Conservation (phyloP, 371 early-diverging fungal genomes). For the Mucor ambiguus region DNA sequence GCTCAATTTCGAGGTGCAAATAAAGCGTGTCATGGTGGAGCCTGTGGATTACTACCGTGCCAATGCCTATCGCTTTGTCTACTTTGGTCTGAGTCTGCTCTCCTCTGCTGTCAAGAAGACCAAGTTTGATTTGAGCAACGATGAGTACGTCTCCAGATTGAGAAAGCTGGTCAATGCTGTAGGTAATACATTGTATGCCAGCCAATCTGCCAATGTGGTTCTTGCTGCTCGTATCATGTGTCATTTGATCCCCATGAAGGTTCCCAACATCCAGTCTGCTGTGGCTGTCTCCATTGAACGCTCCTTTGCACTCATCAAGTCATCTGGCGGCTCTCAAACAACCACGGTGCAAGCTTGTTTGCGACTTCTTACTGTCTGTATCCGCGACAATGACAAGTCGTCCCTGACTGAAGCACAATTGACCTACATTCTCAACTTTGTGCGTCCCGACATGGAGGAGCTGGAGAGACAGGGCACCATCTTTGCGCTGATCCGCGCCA, state of each 20-base stretch:
- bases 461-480: constrained; percentile 83
- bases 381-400: constrained; percentile 67
- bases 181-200: constrained; percentile 83
- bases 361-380: constrained; percentile 76
- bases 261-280: constrained; percentile 67
- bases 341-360: constrained; percentile 81
- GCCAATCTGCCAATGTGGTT: constrained; percentile 69
- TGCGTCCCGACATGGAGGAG: constrained; percentile 89
- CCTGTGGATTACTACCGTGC: constrained; percentile 66
- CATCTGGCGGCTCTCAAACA: constrained; percentile 65
- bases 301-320: constrained; percentile 71
- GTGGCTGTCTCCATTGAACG: constrained; percentile 79
- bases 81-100: constrained; percentile 86
- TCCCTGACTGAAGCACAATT: constrained; percentile 77
- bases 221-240: constrained; percentile 74
- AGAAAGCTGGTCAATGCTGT: constrained; percentile 82
- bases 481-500: constrained; percentile 84
- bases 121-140: constrained; percentile 59
- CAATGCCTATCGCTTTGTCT: constrained; percentile 89
- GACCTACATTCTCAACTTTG: constrained; percentile 73
- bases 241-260: constrained; percentile 64
- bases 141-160: constrained; percentile 65
- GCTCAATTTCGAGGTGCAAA: constrained; percentile 72
- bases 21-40: constrained; percentile 57
- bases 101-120: constrained; percentile 69